Conservation (phyloP, 176 grass and related monocot species). For the Carex cristatella region DNA sequence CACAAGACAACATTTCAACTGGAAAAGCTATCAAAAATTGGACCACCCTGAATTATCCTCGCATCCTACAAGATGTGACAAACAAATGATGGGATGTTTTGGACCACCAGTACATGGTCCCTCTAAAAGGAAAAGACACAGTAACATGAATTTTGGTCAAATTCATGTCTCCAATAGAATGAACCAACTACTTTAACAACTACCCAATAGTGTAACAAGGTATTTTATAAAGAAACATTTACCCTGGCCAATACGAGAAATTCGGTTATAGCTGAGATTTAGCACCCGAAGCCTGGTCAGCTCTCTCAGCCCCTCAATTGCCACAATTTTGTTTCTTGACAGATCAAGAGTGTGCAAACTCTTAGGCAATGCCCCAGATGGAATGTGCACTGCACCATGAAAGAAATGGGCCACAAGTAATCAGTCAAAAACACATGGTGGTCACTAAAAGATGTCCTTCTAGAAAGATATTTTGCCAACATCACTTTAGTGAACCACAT, state of each 20-base stretch:
- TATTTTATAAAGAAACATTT: constrained; percentile 10
- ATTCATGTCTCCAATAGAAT: neutral
- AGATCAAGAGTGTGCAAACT: constrained; percentile 71
- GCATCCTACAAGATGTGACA: constrained; percentile 2
- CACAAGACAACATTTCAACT: neutral
- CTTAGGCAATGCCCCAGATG: constrained; percentile 58
- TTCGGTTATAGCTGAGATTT: constrained; percentile 88
- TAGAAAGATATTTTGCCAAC: neutral
- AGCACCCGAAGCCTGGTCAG: constrained; percentile 75
- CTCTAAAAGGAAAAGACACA: neutral
- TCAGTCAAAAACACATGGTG: neutral
- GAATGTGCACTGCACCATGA: constrained; percentile 44
- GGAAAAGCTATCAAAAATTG: neutral
- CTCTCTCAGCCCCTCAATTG: constrained; percentile 75
- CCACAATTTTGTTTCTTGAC: constrained; percentile 77
- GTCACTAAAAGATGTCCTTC: neutral
- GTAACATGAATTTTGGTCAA: neutral
- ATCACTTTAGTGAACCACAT: neutral
- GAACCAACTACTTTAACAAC: neutral
- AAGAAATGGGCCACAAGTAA: constrained; percentile 9
- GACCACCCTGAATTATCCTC: neutral
- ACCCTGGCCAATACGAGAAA: constrained; percentile 80
- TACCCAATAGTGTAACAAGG: neutral
- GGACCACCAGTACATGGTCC: neutral
- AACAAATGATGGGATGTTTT: constrained; percentile 4